phyloP scores from a whole-genome alignment of 2,329 filamentous ascomycete species.

The Thelonectria rubi region DNA sequence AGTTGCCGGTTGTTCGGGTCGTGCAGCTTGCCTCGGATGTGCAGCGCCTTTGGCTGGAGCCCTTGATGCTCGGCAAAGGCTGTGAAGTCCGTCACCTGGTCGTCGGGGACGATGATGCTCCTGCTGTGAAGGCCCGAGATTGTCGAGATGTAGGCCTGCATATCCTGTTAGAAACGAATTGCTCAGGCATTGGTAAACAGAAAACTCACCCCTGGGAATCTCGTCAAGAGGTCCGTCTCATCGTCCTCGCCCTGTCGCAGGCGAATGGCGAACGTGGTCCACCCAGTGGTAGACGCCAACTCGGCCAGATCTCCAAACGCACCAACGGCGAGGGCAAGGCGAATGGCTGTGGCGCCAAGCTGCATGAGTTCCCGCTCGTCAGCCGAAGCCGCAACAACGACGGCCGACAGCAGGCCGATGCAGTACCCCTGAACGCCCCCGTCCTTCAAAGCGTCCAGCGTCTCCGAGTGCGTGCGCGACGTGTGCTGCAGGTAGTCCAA shows the following conservation, averaged over 20 bases:
- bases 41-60: constrained; percentile 27
- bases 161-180: background rate
- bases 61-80: constrained; percentile 23
- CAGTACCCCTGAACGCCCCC: constrained; percentile 32
- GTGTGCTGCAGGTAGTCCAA: constrained; percentile 24
- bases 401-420: constrained; percentile 29
- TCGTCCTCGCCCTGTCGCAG: constrained; percentile 10
- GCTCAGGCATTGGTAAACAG: background rate
- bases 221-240: constrained; percentile 9
- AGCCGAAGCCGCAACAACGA: constrained; percentile 24
- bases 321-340: constrained; percentile 27
- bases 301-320: constrained; percentile 28
- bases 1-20: constrained; percentile 22
- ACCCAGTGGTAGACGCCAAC: constrained; percentile 4
- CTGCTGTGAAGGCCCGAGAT: constrained; percentile 26
- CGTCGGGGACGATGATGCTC: constrained; percentile 25
- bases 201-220: constrained; percentile 15
- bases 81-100: constrained; percentile 19
- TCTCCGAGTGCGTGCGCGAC: constrained; percentile 13
- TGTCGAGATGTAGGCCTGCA: constrained; percentile 30
- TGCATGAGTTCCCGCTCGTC: constrained; percentile 24
- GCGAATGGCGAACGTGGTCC: constrained; percentile 26
- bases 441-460: constrained; percentile 16
- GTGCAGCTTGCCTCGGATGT: constrained; percentile 32
- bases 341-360: constrained; percentile 22